Evolutionary conservation across 805 yeast species (phyloP), one percentile per base, ranked within the genome.

Genomic region (Teunomyces funiuensis): DNA sequence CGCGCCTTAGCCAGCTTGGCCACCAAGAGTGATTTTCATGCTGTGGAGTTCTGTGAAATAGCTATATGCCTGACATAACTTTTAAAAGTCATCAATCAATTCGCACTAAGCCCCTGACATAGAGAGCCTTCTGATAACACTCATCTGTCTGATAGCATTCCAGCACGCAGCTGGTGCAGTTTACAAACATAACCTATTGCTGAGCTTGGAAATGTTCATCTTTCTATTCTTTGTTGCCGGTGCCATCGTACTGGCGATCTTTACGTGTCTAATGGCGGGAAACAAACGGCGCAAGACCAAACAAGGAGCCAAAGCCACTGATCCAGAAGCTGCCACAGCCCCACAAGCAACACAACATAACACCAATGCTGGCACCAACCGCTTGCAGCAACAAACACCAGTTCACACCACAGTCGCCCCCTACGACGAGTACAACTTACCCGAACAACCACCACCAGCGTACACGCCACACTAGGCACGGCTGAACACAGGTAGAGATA

Each of bases 1-100:
- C 68, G 66, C 71, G 71, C 72, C 70, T 65, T 66, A 65, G 64
- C 72, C 72, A 65, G 68, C 72, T 66, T 65, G 70, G 72, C 72
- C 69, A 66, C 70, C 69, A 57, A 53, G 72, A 63, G 69, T 41
- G 33, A 36, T 36, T 36, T 36, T 20, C 18, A 15, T 36, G 18
- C 11, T 2, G 18, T n/a, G 15, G 5, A n/a, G 3, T 4, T 10
- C 5, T 9, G 18, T 31, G 23, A 4, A 6, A 16, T 18, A 11
- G 25, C 9, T n/a, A 31, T 11, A n/a, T 31, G 19, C 25, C 7
- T 8, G 10, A 22, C 9, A 22, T 22, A 9, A 22, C n/a, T n/a
- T n/a, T n/a, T n/a, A n/a, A n/a, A n/a, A n/a, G n/a, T n/a, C n/a
- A n/a, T n/a, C n/a, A n/a, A n/a, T n/a, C n/a, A n/a, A n/a, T n/a